phyloP scores from a whole-genome alignment of 1,284 basidiomycete genomes.

The Thecaphora thlaspeos region DNA sequence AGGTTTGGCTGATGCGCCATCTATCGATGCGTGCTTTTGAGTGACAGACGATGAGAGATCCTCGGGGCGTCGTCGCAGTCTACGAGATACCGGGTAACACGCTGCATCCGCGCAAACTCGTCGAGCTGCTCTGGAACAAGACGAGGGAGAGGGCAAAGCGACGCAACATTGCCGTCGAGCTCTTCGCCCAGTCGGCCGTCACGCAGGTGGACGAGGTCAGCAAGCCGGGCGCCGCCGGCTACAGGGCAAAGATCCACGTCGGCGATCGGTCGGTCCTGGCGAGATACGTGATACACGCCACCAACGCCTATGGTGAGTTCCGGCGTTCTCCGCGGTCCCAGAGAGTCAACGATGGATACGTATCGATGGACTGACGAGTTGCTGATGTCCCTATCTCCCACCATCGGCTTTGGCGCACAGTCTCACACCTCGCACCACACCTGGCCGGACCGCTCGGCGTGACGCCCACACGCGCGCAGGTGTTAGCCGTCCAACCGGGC shows the following conservation, averaged over 20 bases:
- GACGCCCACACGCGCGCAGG: conserved; percentile 72
- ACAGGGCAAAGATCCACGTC: not conserved
- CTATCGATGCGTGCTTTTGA: not conserved
- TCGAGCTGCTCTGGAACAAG: conserved; percentile 12
- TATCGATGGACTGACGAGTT: no score
- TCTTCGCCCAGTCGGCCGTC: conserved; percentile 26
- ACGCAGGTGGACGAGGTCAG: not conserved
- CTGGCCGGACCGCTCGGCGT: conserved; percentile 64
- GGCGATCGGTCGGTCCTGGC: conserved; percentile 59
- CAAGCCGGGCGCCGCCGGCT: no score
- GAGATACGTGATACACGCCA: conserved; percentile 71
- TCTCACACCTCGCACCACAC: conserved; percentile 69
- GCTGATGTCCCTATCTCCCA: no score
- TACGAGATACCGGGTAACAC: conserved; percentile 39
- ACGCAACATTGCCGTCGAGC: conserved; percentile 10
- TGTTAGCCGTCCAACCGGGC: conserved; percentile 66
- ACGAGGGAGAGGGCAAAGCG: conserved; percentile 7
- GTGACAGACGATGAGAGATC: conserved; percentile 7
- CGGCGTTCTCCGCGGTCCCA: no score
- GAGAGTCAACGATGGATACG: no score
- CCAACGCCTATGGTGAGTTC: conserved; percentile 69
- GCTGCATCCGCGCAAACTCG: conserved; percentile 32
- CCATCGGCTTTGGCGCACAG: no score
- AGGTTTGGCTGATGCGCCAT: no score
- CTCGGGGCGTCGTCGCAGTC: conserved; percentile 15